Base-by-base conservation (phyloP, 495 filamentous ascomycete species). In the Filosporella fistucella region DNA sequence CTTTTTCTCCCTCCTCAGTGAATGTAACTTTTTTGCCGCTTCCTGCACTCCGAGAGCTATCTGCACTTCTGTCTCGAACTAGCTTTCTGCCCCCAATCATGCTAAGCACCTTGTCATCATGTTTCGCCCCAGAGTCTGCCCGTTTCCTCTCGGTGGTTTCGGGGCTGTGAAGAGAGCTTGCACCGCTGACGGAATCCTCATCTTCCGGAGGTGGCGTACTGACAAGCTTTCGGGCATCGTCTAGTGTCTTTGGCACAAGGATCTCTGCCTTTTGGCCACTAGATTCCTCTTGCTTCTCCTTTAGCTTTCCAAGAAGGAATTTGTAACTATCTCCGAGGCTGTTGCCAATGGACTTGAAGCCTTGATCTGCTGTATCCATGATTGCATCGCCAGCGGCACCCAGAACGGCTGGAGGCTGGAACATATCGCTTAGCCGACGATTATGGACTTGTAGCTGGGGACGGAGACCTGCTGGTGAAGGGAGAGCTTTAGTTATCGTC, bases 291-390 rank as follows among this genome's bases (percentile, higher is more conserved):
- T 75, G 64, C 25, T 72, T 75, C 55, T 95, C 89, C 55, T 85
- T 85, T 21, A 96, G 78, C 54, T 89, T 87, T 29, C 91, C 91
- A 41, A 99, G 83, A 9, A 97, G 69, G 51, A 97, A 94, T 56
- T 91, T 94, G 68, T 96, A 95, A 58, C 88, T 94, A 55, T 85
- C 86, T 24, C 91, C 89, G 9, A 99, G 69, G 18, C 91, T 87
- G 47, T 73, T 86, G 45, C 91, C 81, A 47, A 99, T 91, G 10
- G 84, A 91, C 51, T 96, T 95, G 54, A 96, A 68, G 8, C 89
- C 75, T 58, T 95, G 87, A 56, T 97, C 94, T 13, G 93, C 93
- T 10, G 85, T 91, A 48, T 70, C 86, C 26, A 93, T 79, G 11
- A 96, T 80, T 8, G 84, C 82, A 64, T 93, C 90, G 39, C 87